These are phyloP conservation scores for Apiospora sp. DNA, from an alignment of 2,329 filamentous ascomycete genomes.

Conservation along the genomic window DNA sequence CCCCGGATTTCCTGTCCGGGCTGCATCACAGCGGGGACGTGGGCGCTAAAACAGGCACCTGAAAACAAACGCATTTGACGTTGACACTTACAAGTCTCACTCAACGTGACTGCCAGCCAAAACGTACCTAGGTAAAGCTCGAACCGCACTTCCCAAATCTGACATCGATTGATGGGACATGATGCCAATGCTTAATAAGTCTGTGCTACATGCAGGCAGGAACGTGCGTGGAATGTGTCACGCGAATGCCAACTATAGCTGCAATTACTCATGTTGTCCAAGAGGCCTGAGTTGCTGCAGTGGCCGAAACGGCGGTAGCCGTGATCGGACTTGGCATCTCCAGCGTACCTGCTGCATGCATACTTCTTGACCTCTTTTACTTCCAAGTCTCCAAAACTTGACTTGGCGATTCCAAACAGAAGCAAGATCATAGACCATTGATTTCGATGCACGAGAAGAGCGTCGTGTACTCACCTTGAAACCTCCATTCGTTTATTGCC, in stretches of 20 bases:
- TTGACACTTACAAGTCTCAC: background rate
- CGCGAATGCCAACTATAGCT: background rate
- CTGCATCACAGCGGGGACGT: background rate
- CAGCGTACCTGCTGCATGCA: background rate
- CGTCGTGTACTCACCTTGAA: background rate
- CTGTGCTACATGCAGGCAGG: background rate
- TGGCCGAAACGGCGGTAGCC: conserved; percentile 3
- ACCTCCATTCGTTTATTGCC: background rate
- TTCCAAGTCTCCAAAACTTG: background rate
- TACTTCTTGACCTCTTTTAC: conserved; percentile 53
- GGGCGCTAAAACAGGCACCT: background rate
- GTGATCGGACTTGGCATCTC: conserved; percentile 13
- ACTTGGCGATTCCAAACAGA: background rate
- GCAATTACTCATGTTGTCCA: background rate
- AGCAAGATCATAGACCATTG: conserved; percentile 1
- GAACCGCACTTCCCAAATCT: too few relatives aligned
- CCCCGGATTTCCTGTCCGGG: background rate
- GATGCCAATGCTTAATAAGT: background rate
- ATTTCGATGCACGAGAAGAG: background rate
- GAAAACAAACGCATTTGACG: background rate
- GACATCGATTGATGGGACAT: background rate
- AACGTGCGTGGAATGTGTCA: conserved; percentile 20
- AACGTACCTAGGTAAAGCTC: background rate
- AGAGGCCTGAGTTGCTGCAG: background rate
- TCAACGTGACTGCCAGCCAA: background rate